These are phyloP conservation scores for Alternaria triticimaculans DNA, from an alignment of 2,329 filamentous ascomycete species.

Conservation along the genomic window DNA sequence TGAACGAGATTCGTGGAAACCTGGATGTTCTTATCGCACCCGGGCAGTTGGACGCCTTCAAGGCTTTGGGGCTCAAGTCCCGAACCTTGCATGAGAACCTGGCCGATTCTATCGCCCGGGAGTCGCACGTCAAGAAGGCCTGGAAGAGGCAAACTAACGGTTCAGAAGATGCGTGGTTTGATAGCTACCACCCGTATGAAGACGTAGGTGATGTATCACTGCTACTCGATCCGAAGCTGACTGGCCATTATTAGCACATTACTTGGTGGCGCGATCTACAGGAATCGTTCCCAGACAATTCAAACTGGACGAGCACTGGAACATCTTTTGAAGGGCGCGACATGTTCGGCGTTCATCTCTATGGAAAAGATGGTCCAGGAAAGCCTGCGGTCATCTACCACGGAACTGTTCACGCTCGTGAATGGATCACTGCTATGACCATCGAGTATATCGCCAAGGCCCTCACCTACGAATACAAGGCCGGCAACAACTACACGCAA, in stretches of 20 bases:
- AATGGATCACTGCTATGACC: slow-evolving; percentile 49
- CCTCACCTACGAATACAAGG: slow-evolving; percentile 36
- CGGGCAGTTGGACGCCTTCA: slow-evolving; percentile 48
- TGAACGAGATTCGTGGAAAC: slow-evolving; percentile 44
- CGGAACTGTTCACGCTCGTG: slow-evolving; percentile 41
- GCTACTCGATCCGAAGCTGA: not conserved
- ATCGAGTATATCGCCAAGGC: slow-evolving; percentile 40
- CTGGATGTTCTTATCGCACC: slow-evolving; percentile 55
- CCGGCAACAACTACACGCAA: slow-evolving; percentile 41
- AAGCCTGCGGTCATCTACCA: slow-evolving; percentile 43
- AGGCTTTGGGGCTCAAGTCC: slow-evolving; percentile 45
- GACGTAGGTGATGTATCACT: slow-evolving; percentile 17
- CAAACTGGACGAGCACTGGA: slow-evolving; percentile 39
- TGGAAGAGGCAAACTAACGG: slow-evolving; percentile 32
- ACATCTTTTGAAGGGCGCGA: slow-evolving; percentile 41
- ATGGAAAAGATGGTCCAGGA: slow-evolving; percentile 39
- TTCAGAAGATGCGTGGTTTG: slow-evolving; percentile 35
- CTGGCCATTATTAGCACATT: slow-evolving; percentile 12
- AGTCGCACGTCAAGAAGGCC: slow-evolving; percentile 52
- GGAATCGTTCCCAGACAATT: slow-evolving; percentile 32
- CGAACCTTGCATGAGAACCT: slow-evolving; percentile 54
- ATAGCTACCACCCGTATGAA: slow-evolving; percentile 42
- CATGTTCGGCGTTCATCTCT: slow-evolving; percentile 41
- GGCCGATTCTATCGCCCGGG: slow-evolving; percentile 52
- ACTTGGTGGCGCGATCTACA: slow-evolving; percentile 33